Percentiles rank a stretch among this genome's conserved stretches.
Conservation (phyloP, 352 stramenopile genomes). For the Phytophthora pini region DNA sequence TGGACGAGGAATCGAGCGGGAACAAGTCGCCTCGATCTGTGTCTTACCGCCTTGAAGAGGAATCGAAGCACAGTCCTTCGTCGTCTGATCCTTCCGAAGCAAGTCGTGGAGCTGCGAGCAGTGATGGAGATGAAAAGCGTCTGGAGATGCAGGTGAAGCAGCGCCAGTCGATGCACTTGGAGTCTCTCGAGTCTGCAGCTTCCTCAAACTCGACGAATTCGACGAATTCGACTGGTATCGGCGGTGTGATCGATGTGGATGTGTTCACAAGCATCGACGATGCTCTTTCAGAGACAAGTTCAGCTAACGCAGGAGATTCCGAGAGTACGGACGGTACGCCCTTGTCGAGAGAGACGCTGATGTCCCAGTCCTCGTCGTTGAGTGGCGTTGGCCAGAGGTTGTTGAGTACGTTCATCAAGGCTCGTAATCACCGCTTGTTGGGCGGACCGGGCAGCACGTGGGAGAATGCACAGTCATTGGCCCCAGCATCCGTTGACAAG, state of each 20-base stretch:
- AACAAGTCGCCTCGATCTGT: conserved; percentile 53
- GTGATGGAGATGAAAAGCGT: conserved; percentile 25
- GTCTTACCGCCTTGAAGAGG: conserved; percentile 76
- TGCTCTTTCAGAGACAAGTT: conserved; percentile 57
- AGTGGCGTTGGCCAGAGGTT: conserved; percentile 70
- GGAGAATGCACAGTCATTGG: conserved; percentile 46
- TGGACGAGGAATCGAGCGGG: conserved; percentile 39
- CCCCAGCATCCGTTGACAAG: conserved; percentile 51
- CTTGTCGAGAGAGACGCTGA: conserved; percentile 35
- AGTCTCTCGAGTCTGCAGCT: conserved; percentile 35
- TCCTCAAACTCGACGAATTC: conserved; percentile 44
- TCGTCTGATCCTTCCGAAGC: conserved; percentile 21
- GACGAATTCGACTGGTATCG: conserved; percentile 49
- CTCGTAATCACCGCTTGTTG: conserved; percentile 66
- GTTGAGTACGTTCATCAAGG: conserved; percentile 75
- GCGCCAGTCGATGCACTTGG: conserved; percentile 35
- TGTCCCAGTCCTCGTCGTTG: conserved; percentile 64
- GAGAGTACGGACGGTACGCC: conserved; percentile 23
- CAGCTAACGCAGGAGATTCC: conserved; percentile 24
- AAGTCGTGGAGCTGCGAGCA: conserved; percentile 26
- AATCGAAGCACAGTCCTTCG: conserved; percentile 58
- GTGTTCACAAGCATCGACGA: conserved; percentile 83
- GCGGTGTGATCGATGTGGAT: conserved; percentile 83
- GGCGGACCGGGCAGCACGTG: conserved; percentile 40
- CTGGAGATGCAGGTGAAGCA: conserved; percentile 32